These are phyloP conservation scores for Vaccinium corymbosum DNA, from an alignment of 148 eudicot genomes.

Conservation along the genomic window DNA sequence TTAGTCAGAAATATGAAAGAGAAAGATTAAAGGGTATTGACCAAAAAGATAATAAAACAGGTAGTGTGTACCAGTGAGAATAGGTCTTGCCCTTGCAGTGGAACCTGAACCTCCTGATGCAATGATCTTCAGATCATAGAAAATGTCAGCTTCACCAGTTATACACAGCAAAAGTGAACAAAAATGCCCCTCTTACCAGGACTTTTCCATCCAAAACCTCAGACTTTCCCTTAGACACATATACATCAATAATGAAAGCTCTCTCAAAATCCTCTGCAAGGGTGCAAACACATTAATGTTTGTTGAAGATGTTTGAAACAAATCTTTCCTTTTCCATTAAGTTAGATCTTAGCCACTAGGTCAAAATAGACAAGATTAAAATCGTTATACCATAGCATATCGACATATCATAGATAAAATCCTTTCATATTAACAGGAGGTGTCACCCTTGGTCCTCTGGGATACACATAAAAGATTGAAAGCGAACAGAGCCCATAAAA, in stretches of 20 bases:
- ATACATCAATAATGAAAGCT: constrained; percentile 55
- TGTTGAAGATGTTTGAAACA: background rate
- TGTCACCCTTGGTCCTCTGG: background rate
- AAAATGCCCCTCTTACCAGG: constrained; percentile 46
- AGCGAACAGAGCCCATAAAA: background rate
- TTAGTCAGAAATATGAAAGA: background rate
- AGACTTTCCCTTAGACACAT: constrained; percentile 50
- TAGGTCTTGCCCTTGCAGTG: constrained; percentile 50
- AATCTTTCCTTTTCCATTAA: background rate
- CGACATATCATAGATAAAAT: background rate
- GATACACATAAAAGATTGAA: background rate
- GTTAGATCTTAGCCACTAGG: background rate
- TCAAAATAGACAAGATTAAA: background rate
- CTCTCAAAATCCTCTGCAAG: constrained; percentile 53
- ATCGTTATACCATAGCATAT: background rate
- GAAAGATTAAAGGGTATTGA: constrained; percentile 11
- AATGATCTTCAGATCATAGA: constrained; percentile 39
- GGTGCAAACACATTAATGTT: constrained; percentile 8
- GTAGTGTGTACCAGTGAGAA: constrained; percentile 63
- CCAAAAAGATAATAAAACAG: constrained; percentile 4
- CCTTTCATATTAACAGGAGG: background rate
- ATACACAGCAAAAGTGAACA: constrained; percentile 15
- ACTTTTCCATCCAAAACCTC: constrained; percentile 55
- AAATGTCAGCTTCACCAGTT: constrained; percentile 9
- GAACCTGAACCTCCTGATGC: constrained; percentile 74